Percentiles rank a stretch among this genome's conserved stretches.
phyloP scores from a whole-genome alignment of 371 early-diverging fungal genomes.

The Mortierella sp. region DNA sequence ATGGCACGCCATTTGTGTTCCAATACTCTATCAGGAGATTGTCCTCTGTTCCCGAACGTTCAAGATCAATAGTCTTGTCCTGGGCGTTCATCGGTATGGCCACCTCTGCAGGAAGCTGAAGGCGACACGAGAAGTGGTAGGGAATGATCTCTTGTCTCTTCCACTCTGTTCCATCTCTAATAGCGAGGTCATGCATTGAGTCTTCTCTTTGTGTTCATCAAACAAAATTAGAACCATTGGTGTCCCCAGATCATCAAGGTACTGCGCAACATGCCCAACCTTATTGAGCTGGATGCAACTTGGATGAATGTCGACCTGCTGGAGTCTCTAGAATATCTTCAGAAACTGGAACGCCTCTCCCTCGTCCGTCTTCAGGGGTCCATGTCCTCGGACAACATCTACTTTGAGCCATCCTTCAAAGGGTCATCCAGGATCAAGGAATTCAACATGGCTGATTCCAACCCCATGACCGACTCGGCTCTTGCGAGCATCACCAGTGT shows the following conservation, averaged over 20 bases:
- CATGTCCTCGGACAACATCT: constrained; percentile 19
- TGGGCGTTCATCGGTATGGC: constrained; percentile 18
- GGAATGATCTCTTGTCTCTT: neutral
- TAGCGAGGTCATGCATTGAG: no score
- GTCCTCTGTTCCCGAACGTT: constrained; percentile 5
- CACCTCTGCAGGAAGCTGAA: constrained; percentile 10
- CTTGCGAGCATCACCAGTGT: constrained; percentile 23
- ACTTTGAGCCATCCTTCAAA: constrained; percentile 25
- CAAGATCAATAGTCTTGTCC: constrained; percentile 29
- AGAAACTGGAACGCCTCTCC: constrained; percentile 27
- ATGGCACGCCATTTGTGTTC: constrained; percentile 17
- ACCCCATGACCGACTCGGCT: constrained; percentile 17
- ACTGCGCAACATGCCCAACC: constrained; percentile 26
- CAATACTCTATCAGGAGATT: constrained; percentile 24
- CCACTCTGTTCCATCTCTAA: neutral
- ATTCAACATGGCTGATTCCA: constrained; percentile 25
- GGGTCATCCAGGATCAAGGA: constrained; percentile 21
- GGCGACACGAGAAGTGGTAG: constrained; percentile 26
- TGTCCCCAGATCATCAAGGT: constrained; percentile 16
- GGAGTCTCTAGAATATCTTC: constrained; percentile 19
- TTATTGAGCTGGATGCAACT: constrained; percentile 23
- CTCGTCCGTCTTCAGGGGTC: constrained; percentile 32
- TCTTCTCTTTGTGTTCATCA: neutral
- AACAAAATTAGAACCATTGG: constrained; percentile 28
- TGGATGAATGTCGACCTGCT: constrained; percentile 44